Conservation (phyloP, 768 basidiomycete genomes). For the Podaxis rugospora region DNA sequence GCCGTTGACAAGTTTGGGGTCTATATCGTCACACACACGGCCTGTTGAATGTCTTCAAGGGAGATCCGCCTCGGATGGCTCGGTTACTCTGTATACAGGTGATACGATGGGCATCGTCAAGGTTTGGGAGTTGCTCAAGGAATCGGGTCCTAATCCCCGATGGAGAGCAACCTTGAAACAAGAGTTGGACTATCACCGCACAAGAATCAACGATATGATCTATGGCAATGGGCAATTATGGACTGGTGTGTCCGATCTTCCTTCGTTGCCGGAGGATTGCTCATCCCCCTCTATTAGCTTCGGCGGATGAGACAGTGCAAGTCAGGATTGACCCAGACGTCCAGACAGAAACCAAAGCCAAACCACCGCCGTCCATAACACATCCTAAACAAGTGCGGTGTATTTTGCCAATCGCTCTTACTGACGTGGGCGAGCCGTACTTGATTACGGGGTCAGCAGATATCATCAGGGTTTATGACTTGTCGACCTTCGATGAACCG, state of each 20-base stretch:
- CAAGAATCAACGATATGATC: conserved; percentile 71
- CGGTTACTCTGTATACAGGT: conserved; percentile 66
- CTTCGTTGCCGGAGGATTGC: not conserved
- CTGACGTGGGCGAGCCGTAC: conserved; percentile 66
- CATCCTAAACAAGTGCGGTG: conserved; percentile 69
- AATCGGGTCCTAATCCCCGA: conserved; percentile 29
- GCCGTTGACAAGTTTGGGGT: conserved; percentile 52
- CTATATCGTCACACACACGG: conserved; percentile 80
- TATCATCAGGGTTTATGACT: conserved; percentile 73
- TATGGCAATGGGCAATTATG: conserved; percentile 74
- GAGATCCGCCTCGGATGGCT: conserved; percentile 37
- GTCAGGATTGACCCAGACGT: conserved; percentile 43
- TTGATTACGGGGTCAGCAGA: conserved; percentile 84
- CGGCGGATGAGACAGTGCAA: conserved; percentile 82
- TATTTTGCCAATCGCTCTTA: conserved; percentile 63
- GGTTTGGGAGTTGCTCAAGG: conserved; percentile 65
- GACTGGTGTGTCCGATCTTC: conserved; percentile 57
- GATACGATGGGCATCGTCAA: conserved; percentile 93
- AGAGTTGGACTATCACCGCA: conserved; percentile 73
- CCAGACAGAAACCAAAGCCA: conserved; percentile 17
- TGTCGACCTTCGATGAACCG: conserved; percentile 62
- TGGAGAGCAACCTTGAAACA: conserved; percentile 49
- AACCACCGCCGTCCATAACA: conserved; percentile 44
- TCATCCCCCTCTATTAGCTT: conserved; percentile 46
- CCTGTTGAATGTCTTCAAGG: conserved; percentile 80